These are phyloP conservation scores for Globisporangium cystogenes DNA, from an alignment of 352 stramenopile genomes.

Conservation along the genomic window DNA sequence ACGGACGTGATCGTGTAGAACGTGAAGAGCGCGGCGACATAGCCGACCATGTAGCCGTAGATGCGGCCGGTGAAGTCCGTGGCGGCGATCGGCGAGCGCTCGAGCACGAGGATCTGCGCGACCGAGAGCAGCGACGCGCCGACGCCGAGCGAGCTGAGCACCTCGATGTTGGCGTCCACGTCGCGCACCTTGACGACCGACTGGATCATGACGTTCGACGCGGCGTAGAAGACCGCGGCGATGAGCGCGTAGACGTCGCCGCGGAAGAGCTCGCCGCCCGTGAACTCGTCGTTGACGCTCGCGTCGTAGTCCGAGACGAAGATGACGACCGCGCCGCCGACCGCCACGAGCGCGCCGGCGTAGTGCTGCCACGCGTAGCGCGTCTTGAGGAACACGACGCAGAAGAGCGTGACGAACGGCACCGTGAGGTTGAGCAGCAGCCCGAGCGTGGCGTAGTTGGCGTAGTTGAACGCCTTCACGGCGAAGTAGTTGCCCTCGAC, in stretches of 20 bases:
- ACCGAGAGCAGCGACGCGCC: conserved; percentile 46
- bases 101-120: conserved; percentile 47
- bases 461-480: conserved; percentile 68
- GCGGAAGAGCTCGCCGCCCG: conserved; percentile 25
- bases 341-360: conserved; percentile 31
- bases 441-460: conserved; percentile 60
- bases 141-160: conserved; percentile 46
- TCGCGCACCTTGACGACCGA: conserved; percentile 54
- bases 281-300: conserved; percentile 29
- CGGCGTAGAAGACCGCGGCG: conserved; percentile 52
- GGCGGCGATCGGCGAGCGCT: conserved; percentile 32
- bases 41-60: conserved; percentile 55
- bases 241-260: conserved; percentile 60
- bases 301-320: conserved; percentile 52
- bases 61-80: conserved; percentile 39
- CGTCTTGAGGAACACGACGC: conserved; percentile 62
- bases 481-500: conserved; percentile 72
- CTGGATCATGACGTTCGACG: conserved; percentile 72
- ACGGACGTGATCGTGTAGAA: conserved; percentile 62
- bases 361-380: conserved; percentile 54
- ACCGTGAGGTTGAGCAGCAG: conserved; percentile 68
- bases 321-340: conserved; percentile 46
- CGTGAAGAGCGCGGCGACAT: conserved; percentile 45
- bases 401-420: conserved; percentile 62
- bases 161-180: conserved; percentile 51